phyloP scores from a whole-genome alignment of 176 grass and related monocot genomes.

The Oryza glumipatula region DNA sequence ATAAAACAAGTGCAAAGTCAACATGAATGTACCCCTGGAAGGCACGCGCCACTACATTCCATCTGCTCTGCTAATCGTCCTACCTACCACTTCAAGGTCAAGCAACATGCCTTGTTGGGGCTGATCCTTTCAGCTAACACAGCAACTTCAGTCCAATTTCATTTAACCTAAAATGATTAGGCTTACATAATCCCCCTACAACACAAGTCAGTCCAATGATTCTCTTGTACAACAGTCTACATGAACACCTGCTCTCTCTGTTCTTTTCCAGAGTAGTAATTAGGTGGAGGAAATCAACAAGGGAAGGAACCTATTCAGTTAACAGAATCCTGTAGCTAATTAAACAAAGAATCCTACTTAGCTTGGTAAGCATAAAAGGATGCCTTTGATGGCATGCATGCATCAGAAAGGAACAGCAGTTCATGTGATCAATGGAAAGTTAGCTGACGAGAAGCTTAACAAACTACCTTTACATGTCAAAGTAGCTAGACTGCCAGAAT shows the following conservation, averaged over 20 bases:
- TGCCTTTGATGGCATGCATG: neutral
- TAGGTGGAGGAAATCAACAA: neutral
- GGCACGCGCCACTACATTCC: neutral
- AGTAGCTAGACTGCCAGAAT: neutral
- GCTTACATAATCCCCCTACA: neutral
- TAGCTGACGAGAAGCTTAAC: constrained; percentile 20
- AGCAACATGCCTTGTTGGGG: neutral
- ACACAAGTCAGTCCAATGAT: neutral
- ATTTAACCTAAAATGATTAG: neutral
- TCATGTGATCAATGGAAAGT: constrained; percentile 18
- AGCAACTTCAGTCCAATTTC: neutral
- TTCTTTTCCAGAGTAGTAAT: neutral
- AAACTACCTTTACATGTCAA: neutral
- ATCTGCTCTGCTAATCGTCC: neutral
- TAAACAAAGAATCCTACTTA: neutral
- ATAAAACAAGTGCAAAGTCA: neutral
- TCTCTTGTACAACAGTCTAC: neutral
- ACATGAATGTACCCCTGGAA: neutral
- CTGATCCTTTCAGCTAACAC: neutral
- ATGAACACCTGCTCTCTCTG: neutral
- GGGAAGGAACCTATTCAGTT: neutral
- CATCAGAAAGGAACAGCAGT: neutral
- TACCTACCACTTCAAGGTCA: neutral
- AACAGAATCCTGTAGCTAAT: neutral
- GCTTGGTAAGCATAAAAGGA: neutral